Percentiles rank a stretch among this genome's conserved stretches.
phyloP scores from a whole-genome alignment of 108 stramenopile genomes.

The Skeletonema potamos region DNA sequence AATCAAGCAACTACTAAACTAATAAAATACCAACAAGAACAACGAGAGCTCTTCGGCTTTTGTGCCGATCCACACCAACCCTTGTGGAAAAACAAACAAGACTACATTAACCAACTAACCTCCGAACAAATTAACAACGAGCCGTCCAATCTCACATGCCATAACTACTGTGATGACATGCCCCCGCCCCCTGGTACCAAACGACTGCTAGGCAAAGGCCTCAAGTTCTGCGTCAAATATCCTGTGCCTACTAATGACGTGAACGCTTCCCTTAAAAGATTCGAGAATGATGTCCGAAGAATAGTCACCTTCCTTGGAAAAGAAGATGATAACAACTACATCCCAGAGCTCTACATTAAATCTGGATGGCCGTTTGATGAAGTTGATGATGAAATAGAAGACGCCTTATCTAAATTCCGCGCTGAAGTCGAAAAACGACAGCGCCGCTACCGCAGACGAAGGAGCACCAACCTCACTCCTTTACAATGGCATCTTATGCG shows the following conservation, averaged over 20 bases:
- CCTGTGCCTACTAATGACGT: slow-evolving; percentile 2
- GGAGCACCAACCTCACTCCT: not conserved
- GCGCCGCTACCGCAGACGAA: not conserved
- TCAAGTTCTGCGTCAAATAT: slow-evolving; percentile 24
- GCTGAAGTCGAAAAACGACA: not conserved
- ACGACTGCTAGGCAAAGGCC: slow-evolving; percentile 1
- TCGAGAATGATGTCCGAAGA: slow-evolving; percentile 5
- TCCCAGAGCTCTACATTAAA: slow-evolving; percentile 6
- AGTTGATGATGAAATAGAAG: not conserved
- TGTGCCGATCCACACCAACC: no score
- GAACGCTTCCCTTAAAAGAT: not conserved
- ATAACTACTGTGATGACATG: not conserved
- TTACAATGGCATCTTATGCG: not conserved
- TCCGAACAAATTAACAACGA: no score
- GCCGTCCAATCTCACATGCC: not conserved
- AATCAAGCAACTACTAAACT: no score
- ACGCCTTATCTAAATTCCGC: not conserved
- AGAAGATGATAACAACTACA: not conserved
- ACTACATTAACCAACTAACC: no score
- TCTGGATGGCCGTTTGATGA: not conserved
- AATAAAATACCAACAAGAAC: no score
- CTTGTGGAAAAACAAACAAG: no score
- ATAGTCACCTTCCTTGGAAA: not conserved
- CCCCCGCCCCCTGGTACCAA: slow-evolving; percentile 10
- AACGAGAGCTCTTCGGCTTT: no score